Evolutionary conservation across 768 basidiomycete species (phyloP), one percentile per base, ranked within the genome.

Genomic region (Hydnomerulius pinastri): DNA sequence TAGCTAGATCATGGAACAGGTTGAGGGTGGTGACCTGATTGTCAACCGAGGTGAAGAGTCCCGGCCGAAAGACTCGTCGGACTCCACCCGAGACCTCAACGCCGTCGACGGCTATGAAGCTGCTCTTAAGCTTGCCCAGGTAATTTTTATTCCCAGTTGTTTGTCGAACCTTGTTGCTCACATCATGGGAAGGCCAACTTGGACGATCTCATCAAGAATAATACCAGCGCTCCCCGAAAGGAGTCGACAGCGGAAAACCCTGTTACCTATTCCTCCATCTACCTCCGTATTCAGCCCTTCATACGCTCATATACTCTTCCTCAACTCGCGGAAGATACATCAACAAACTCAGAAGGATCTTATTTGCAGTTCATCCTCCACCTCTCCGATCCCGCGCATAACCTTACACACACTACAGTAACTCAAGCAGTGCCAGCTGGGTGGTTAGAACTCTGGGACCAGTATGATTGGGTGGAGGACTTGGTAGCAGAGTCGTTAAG

Each of bases 391-490:
- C 92, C 94, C 10, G 75, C 73, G 4, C 93, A 98, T 65, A 75
- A 84, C 29, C 74, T 98, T 45, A 74, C 76, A 6, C 86, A 86
- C 62, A 85, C 85, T 6, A 90, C 91, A 0, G 67, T 90, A 42
- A 91, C 92, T 5, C 97, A 98, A 66, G 77, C 83, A 5, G 77
- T 95, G 18, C 93, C 96, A 0, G 76, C 73, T n/a, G 73, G 78
- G 43, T 99, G 97, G 97, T 67, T 98, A 48, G 83, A 84, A 4
- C 73, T 93, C 37, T 96, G 93, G 86, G 95, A 97, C 62, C 78
- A 86, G 56, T 89, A 92, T 65, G 87, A 90, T 37, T 96, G 97
- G 97, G 94, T 98, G 11, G 97, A 99, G 69, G 95, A 99, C 63
- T 68, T 89, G 32, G 80, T 98, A 53, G 95, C 94, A 4, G 96